A percentile compares a stretch with the other conserved stretches of the same genome.
Evolutionary conservation across 768 basidiomycete genomes (phyloP).

Genomic region (Ramaria sp.): DNA sequence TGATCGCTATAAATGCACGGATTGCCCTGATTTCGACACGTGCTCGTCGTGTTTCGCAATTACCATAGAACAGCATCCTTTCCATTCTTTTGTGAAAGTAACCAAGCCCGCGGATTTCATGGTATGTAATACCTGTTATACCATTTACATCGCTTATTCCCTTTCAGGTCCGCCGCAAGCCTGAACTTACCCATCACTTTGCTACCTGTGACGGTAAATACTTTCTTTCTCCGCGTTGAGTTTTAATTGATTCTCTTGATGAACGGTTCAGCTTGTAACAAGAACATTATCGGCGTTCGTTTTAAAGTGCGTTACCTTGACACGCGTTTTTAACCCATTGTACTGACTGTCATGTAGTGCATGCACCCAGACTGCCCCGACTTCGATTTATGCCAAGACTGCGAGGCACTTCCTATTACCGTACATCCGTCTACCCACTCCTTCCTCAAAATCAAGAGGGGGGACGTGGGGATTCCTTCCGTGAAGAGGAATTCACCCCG

Average conservation of each 20-base stretch:
- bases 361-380: constrained; percentile 69
- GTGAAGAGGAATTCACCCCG: background rate
- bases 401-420: constrained; percentile 71
- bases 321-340: background rate
- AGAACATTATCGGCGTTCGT: constrained; percentile 47
- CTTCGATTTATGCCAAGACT: constrained; percentile 69
- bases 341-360: constrained; percentile 36
- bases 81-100: constrained; percentile 63
- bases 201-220: constrained; percentile 14
- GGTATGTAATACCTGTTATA: constrained; percentile 28
- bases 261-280: constrained; percentile 33
- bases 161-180: background rate
- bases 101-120: constrained; percentile 41
- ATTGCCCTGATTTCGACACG: constrained; percentile 79
- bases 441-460: constrained; percentile 58
- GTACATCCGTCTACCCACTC: constrained; percentile 65
- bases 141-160: background rate
- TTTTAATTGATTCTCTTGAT: no score
- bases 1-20: constrained; percentile 65
- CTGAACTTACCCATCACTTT: constrained; percentile 10
- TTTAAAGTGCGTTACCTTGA: constrained; percentile 46
- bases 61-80: constrained; percentile 61
- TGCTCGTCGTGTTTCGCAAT: constrained; percentile 68
- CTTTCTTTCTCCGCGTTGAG: no score
- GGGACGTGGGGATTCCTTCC: constrained; percentile 35